These are phyloP conservation scores for Nakazawaea laoshanensis DNA, from an alignment of 805 yeast genomes.

Conservation along the genomic window DNA sequence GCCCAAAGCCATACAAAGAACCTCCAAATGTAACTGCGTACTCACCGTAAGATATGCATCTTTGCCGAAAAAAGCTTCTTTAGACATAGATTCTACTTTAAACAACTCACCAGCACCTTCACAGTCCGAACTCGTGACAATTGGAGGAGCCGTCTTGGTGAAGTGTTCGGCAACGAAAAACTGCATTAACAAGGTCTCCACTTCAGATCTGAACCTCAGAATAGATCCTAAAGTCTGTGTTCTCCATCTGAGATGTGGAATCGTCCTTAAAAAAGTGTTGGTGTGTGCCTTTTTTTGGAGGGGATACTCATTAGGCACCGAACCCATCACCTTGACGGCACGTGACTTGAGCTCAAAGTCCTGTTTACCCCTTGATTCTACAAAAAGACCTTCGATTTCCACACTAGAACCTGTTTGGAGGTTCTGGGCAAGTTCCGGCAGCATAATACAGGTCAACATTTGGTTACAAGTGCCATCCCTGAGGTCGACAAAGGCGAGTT, in stretches of 20 bases:
- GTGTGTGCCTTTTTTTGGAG: slow-evolving; percentile 75
- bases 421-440: slow-evolving; percentile 24
- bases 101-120: slow-evolving; percentile 98
- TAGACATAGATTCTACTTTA: slow-evolving; percentile 34
- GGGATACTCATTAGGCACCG: slow-evolving; percentile 59
- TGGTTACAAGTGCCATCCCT: slow-evolving; percentile 64
- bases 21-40: slow-evolving; percentile 86
- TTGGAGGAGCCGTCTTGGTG: slow-evolving; percentile 75
- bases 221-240: slow-evolving; percentile 58
- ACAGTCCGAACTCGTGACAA: slow-evolving; percentile 84
- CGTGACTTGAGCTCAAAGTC: slow-evolving; percentile 33
- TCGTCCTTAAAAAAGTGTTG: slow-evolving; percentile 53
- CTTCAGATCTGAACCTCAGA: slow-evolving; percentile 62
- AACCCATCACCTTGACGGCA: slow-evolving; percentile 44
- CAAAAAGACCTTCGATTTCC: slow-evolving; percentile 24
- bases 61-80: slow-evolving; percentile 49
- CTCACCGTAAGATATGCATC: slow-evolving; percentile 78
- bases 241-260: slow-evolving; percentile 76
- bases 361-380: slow-evolving; percentile 41
- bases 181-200: slow-evolving; percentile 43
- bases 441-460: slow-evolving; percentile 48
- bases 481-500: slow-evolving; percentile 71
- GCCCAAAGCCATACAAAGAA: slow-evolving; percentile 59
- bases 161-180: slow-evolving; percentile 51
- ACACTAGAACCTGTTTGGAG: slow-evolving; percentile 30